Conservation (phyloP, 2,329 filamentous ascomycete species). For the Cercospora zeae-maydis region DNA sequence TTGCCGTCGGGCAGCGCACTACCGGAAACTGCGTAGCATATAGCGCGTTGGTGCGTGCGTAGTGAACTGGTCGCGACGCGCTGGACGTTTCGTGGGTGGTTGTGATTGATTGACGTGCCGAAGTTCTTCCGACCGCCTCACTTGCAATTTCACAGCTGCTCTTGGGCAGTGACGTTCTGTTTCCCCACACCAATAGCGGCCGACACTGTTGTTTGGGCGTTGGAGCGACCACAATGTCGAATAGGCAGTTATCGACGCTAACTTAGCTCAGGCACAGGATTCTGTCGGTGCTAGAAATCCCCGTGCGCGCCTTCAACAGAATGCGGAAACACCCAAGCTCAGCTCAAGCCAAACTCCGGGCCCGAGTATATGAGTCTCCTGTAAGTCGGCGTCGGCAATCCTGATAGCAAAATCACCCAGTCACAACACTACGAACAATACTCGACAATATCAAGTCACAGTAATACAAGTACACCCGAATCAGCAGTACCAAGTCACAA, state of each 20-base stretch:
- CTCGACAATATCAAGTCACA: neutral
- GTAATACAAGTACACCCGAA: neutral
- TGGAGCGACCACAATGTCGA: neutral
- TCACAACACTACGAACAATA: neutral
- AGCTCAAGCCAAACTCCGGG: neutral
- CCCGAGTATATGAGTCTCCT: slow-evolving; percentile 1
- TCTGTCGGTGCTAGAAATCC: slow-evolving; percentile 1
- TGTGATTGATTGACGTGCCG: neutral
- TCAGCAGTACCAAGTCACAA: neutral
- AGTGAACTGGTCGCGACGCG: slow-evolving; percentile 2
- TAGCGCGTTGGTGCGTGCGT: neutral
- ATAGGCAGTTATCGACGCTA: neutral
- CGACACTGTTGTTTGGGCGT: neutral
- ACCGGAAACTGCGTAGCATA: slow-evolving; percentile 22
- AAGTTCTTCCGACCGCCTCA: neutral
- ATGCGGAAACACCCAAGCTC: neutral
- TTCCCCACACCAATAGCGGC: neutral
- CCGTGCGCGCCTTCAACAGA: neutral
- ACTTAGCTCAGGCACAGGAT: neutral
- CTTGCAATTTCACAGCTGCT: neutral
- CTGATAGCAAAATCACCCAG: neutral
- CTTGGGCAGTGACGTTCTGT: neutral
- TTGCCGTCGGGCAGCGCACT: slow-evolving; percentile 23
- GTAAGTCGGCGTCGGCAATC: neutral
- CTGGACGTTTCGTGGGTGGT: neutral